A percentile compares a stretch with the other conserved stretches of the same genome.
Evolutionary conservation across 768 basidiomycete species (phyloP).

Genomic region (Cystofilobasidium ferigula): DNA sequence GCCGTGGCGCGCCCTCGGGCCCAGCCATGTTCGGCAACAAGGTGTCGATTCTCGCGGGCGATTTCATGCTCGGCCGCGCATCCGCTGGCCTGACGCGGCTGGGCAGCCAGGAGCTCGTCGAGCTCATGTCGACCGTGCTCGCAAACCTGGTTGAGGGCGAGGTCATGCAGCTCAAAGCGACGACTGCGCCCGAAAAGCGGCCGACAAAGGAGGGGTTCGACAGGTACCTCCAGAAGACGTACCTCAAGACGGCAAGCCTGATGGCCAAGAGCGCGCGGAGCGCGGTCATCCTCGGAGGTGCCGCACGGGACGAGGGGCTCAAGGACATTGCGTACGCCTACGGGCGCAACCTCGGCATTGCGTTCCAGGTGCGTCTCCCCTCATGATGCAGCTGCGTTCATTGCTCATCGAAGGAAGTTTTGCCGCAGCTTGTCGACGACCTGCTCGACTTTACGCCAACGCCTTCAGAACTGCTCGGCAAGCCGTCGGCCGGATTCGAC

Average conservation of each 20-base stretch:
- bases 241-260: conserved; percentile 80
- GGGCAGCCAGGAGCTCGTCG: conserved; percentile 79
- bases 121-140: conserved; percentile 81
- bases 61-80: conserved; percentile 86
- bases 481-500: conserved; percentile 73
- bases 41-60: conserved; percentile 82
- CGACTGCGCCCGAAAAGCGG: conserved; percentile 14
- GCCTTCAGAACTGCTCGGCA: conserved; percentile 63
- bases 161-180: conserved; percentile 58
- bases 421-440: conserved; percentile 80
- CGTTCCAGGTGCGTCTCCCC: conserved; percentile 66
- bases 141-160: conserved; percentile 96
- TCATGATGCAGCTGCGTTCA: neutral
- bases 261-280: conserved; percentile 80
- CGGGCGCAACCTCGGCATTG: conserved; percentile 78
- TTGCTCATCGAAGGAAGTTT: neutral
- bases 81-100: conserved; percentile 75
- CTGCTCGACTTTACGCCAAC: conserved; percentile 72
- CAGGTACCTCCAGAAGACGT: conserved; percentile 79
- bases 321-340: conserved; percentile 86
- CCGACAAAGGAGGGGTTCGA: conserved; percentile 41
- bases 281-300: conserved; percentile 74
- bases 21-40: conserved; percentile 81
- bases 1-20: conserved; percentile 58
- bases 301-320: conserved; percentile 58